Evolutionary conservation across 2,329 filamentous ascomycete genomes (phyloP), one percentile per base, ranked within the genome.

Genomic region (Dothidotthia symphoricarpi): DNA sequence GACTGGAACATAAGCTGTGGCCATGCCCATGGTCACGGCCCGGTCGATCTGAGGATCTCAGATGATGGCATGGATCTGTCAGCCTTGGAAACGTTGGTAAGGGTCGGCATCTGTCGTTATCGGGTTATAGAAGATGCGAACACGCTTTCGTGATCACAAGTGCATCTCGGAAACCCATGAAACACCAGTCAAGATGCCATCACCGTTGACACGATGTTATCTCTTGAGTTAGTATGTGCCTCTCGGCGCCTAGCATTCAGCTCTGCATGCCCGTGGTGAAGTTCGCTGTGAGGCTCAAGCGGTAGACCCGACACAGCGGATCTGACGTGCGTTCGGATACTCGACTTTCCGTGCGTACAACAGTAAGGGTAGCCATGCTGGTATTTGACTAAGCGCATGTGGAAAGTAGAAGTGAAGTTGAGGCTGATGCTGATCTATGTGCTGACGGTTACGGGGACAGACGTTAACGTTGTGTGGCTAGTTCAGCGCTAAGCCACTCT

Each of bases 341-440:
- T 41, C 27, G 15, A 45, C 16, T 34, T 55, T 24, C 53, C 55
- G 57, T 38, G 28, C 15, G 41, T 32, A 43, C 38, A 44, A 32
- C 27, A 41, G 17, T 35, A 45, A 42, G 31, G 19, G 12, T 36
- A 29, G 24, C 43, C 38, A 34, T 29, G 28, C 19, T 28, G 28
- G 41, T 39, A 38, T 34, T 32, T 26, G 37, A 45, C 36, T 49
- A 47, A 50, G 40, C 34, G 16, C 19, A 22, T 22, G 19, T 9
- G 19, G 19, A 5, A 19, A 4, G 16, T 38, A 30, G 34, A 12
- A 32, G 28, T 36, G 24, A 33, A 36, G 25, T 26, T 29, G 33
- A 40, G 32, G 39, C 36, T 46, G 40, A 43, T 41, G 37, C 38
- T 45, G 48, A 43, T 44, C 53, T 51, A 57, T 49, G 45, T 45